phyloP scores from a whole-genome alignment of 176 grass and related monocot species.

The Areca catechu region DNA sequence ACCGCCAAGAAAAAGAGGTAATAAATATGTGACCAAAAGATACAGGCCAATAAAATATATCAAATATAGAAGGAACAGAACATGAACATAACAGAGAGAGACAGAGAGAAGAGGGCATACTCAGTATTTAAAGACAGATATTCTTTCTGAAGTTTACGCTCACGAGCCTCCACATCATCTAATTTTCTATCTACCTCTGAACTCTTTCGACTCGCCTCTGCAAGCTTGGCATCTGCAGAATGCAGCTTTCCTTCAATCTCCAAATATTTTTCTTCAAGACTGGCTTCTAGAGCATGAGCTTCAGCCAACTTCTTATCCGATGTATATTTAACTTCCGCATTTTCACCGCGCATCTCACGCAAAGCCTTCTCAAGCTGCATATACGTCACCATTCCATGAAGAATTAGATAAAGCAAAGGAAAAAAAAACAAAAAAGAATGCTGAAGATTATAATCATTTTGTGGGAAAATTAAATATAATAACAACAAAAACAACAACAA shows the following conservation, averaged over 20 bases:
- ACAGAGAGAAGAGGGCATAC: conserved; percentile 30
- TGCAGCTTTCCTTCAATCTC: conserved; percentile 76
- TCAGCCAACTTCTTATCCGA: conserved; percentile 75
- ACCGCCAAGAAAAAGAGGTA: conserved; percentile 9
- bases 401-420: conserved; percentile 17
- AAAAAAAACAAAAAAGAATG: conserved; percentile 13
- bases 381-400: conserved; percentile 2
- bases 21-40: background rate
- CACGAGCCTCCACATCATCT: conserved; percentile 63
- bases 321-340: conserved; percentile 76
- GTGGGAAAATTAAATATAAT: too few relatives aligned
- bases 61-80: too few relatives aligned
- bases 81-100: background rate
- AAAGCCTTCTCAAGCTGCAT: conserved; percentile 84
- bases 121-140: conserved; percentile 65
- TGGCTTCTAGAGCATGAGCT: conserved; percentile 62
- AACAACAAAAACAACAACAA: too few relatives aligned
- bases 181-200: conserved; percentile 75
- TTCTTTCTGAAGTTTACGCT: conserved; percentile 80
- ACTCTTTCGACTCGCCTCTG: conserved; percentile 85
- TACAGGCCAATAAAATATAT: too few relatives aligned
- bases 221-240: conserved; percentile 90
- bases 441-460: background rate
- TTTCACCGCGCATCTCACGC: conserved; percentile 58
- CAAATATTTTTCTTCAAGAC: conserved; percentile 73